Percentiles rank a stretch among this genome's conserved stretches.
These are phyloP conservation scores for Anisodus tanguticus DNA, from an alignment of 257 asterid genomes.

Conservation along the genomic window DNA sequence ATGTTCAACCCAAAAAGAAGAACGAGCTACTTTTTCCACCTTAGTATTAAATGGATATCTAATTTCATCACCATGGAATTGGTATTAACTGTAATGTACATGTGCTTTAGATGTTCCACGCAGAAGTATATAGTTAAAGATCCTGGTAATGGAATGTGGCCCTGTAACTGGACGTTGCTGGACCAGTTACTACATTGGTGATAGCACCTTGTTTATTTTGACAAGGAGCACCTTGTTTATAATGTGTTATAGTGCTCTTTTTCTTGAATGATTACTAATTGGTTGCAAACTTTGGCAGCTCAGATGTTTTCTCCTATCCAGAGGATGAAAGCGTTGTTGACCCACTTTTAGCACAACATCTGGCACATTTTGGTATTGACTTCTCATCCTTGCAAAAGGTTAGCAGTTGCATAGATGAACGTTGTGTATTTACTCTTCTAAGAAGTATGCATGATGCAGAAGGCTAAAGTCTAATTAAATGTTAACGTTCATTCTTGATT, in stretches of 20 bases:
- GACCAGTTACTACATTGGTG: slow-evolving; percentile 13
- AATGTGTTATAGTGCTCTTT: neutral
- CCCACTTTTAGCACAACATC: slow-evolving; percentile 94
- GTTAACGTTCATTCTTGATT: neutral
- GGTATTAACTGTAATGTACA: neutral
- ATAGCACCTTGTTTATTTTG: neutral
- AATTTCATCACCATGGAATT: neutral
- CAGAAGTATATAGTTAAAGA: neutral
- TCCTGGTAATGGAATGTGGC: slow-evolving; percentile 16
- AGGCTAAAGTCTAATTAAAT: neutral
- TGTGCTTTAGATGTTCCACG: slow-evolving; percentile 9
- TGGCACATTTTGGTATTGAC: slow-evolving; percentile 94
- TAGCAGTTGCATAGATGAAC: slow-evolving; percentile 31
- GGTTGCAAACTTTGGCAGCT: slow-evolving; percentile 83
- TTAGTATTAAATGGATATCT: neutral
- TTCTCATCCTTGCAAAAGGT: slow-evolving; percentile 98
- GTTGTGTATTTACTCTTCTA: neutral
- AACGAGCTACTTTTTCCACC: neutral
- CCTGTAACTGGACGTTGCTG: slow-evolving; percentile 9
- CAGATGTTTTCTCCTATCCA: slow-evolving; percentile 97
- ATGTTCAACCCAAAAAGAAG: neutral
- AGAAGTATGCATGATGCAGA: neutral
- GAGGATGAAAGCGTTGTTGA: slow-evolving; percentile 93
- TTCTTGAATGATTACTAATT: slow-evolving; percentile 39
- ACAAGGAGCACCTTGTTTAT: neutral